A percentile compares a stretch with the other conserved stretches of the same genome.
Evolutionary conservation across 2,329 filamentous ascomycete species (phyloP).

Genomic region (Teratosphaeria pseudoeucalypti): DNA sequence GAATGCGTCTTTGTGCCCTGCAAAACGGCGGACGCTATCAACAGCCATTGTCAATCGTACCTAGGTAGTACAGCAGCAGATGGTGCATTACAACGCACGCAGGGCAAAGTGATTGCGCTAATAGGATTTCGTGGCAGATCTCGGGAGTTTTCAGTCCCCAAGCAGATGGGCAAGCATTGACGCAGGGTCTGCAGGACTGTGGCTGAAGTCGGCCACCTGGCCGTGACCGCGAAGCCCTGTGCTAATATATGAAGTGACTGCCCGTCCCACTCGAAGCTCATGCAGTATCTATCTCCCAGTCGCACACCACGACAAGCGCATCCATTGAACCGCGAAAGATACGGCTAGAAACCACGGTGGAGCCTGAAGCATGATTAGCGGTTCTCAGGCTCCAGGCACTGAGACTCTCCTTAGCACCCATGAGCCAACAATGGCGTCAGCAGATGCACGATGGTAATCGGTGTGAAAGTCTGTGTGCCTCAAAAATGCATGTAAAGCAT

Average conservation of each 20-base stretch:
- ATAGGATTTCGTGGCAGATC: neutral
- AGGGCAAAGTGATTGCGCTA: neutral
- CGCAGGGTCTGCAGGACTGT: neutral
- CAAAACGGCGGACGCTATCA: too few relatives aligned
- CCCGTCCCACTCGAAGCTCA: neutral
- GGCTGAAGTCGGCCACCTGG: neutral
- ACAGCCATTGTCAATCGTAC: neutral
- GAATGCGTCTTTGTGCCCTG: too few relatives aligned
- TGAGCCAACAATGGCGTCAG: neutral
- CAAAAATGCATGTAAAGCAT: too few relatives aligned
- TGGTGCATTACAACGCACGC: neutral
- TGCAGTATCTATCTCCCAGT: too few relatives aligned
- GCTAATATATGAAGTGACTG: neutral
- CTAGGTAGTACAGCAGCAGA: neutral
- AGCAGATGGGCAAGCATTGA: neutral
- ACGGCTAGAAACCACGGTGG: neutral
- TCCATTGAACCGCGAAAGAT: too few relatives aligned
- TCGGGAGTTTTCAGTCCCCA: neutral
- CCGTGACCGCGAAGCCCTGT: neutral
- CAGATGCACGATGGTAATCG: neutral
- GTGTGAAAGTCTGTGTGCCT: neutral
- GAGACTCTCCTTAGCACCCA: neutral
- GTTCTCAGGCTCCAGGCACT: neutral
- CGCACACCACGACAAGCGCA: too few relatives aligned
- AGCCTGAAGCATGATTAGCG: neutral